A percentile compares a stretch with the other conserved stretches of the same genome.
These are phyloP conservation scores for Kuraishia cidri DNA, from an alignment of 805 yeast genomes.

Conservation along the genomic window DNA sequence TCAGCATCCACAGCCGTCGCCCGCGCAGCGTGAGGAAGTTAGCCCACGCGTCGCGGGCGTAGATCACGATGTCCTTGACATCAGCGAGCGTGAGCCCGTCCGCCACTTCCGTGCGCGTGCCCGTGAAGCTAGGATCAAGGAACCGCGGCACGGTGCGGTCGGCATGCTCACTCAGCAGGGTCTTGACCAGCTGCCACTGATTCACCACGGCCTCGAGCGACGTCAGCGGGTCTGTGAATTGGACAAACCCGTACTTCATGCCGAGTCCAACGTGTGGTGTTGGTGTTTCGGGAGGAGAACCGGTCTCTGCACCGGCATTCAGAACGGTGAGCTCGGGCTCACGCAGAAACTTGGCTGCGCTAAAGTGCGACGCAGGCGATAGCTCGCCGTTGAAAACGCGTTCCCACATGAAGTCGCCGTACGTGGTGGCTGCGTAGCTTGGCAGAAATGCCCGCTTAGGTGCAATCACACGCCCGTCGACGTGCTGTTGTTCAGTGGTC, in stretches of 20 bases:
- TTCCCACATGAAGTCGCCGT: constrained; percentile 2
- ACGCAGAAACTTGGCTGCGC: constrained; percentile 2
- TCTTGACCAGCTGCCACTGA: constrained; percentile 15
- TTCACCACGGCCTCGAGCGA: constrained; percentile 17
- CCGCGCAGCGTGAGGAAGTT: neutral
- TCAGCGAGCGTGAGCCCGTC: neutral
- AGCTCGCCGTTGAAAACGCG: constrained; percentile 2
- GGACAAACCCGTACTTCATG: constrained; percentile 11
- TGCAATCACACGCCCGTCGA: neutral
- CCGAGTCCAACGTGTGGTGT: constrained; percentile 16
- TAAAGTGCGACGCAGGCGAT: constrained; percentile 1
- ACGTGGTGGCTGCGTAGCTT: constrained; percentile 1
- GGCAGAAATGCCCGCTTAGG: constrained; percentile 1
- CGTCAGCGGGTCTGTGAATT: constrained; percentile 16
- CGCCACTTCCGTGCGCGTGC: neutral
- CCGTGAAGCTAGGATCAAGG: neutral
- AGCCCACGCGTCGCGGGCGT: neutral
- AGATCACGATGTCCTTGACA: neutral
- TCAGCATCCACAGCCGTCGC: neutral
- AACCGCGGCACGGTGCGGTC: neutral
- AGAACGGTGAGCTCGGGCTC: constrained; percentile 3
- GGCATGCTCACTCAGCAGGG: neutral
- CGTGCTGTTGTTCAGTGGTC: neutral
- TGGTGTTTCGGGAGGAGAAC: neutral
- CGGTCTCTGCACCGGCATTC: neutral